Conservation (phyloP, 2,329 filamentous ascomycete species). For the Ilyonectria robusta region DNA sequence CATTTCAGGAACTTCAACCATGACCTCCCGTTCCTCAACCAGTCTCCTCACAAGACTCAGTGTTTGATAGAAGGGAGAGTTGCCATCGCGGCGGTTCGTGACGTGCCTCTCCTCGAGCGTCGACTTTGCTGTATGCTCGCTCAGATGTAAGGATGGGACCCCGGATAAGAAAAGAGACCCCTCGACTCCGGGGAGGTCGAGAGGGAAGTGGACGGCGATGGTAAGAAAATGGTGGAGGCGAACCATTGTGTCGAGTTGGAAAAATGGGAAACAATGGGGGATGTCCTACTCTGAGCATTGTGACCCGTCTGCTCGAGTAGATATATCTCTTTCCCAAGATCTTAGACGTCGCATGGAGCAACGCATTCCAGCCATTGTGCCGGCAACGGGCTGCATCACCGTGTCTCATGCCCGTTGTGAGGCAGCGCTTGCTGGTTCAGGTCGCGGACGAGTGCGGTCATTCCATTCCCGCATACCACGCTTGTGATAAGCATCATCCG, state of each 20-base stretch:
- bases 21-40: conserved; percentile 44
- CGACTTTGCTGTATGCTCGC: conserved; percentile 26
- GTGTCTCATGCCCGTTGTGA: conserved; percentile 37
- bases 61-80: conserved; percentile 32
- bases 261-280: conserved; percentile 10
- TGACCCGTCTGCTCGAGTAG: conserved; percentile 15
- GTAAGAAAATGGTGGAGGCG: conserved; percentile 39
- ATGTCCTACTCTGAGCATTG: conserved; percentile 8
- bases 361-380: conserved; percentile 51
- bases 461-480: conserved; percentile 36
- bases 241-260: conserved; percentile 41
- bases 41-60: conserved; percentile 40
- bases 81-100: conserved; percentile 26
- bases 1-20: conserved; percentile 45
- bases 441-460: conserved; percentile 8
- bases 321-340: conserved; percentile 39
- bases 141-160: conserved; percentile 26
- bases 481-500: not conserved
- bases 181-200: conserved; percentile 22
- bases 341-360: conserved; percentile 48
- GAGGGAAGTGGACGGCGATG: conserved; percentile 32
- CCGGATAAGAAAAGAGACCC: conserved; percentile 32
- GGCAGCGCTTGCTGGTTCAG: conserved; percentile 38
- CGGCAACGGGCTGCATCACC: conserved; percentile 37
- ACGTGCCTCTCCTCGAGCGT: conserved; percentile 26